Evolutionary conservation across 768 basidiomycete genomes (phyloP), one percentile per base, ranked within the genome.

Genomic region (Termitomyces eurrhizus): DNA sequence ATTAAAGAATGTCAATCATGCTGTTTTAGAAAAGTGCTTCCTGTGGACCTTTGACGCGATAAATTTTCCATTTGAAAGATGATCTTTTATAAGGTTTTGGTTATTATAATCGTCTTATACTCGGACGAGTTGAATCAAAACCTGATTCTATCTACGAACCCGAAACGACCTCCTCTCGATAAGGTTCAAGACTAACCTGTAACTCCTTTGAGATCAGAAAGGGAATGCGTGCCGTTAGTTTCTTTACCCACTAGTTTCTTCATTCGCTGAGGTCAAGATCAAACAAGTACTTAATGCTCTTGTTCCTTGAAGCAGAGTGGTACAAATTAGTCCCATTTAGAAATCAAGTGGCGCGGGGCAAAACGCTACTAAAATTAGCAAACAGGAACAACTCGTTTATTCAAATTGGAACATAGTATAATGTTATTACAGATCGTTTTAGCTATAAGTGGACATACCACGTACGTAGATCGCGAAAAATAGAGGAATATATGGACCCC

Each of bases 351-450:
- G 36, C 52, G 21, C 18, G 37, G 3, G 24, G 7, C 52, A 16
- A 18, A 24, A 29, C 35, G 1, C 35, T 13, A 52, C 11, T 14
- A 24, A 33, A 33, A 7, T 36, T 21, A 18, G 35, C 21, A 37
- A 52, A 52, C 51, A 36, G 35, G 16, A 37, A 26, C 11, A 21
- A 35, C 50, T 51, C 26, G 21, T 54, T 29, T 54, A n/a, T 29
- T 13, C n/a, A 33, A 41, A 12, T n/a, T 29, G 36, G 37, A 29
- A 29, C 29, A 32, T 13, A 33, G 18, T 14, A 44, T 55, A 29
- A 55, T 55, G 41, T 42, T 55, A n/a, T 29, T 52, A 53, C 56
- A 57, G 29, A 18, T 57, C 41, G 29, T 48, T 37, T 46, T 33
- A 4, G 24, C 13, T 33, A 35, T 56, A 36, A 26, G 36, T 48